These are phyloP conservation scores for Aspergillus ibericus DNA, from an alignment of 2,329 filamentous ascomycete species.

Conservation along the genomic window DNA sequence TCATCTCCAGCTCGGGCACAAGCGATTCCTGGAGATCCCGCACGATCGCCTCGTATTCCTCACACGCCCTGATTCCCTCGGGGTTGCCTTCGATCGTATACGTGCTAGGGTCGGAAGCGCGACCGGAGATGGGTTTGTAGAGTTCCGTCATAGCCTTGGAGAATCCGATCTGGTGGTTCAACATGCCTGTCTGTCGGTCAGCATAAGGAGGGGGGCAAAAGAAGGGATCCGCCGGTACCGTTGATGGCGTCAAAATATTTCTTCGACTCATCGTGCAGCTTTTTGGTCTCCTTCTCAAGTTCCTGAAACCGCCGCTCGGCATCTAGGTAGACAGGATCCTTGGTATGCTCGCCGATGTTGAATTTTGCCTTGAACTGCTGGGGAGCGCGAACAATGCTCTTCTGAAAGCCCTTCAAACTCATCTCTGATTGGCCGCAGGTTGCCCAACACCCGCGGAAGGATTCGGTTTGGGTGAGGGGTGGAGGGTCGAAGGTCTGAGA, in stretches of 20 bases:
- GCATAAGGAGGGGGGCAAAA: neutral
- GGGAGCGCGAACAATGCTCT: conserved; percentile 84
- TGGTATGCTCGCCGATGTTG: conserved; percentile 93
- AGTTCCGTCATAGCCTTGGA: conserved; percentile 93
- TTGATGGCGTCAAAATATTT: conserved; percentile 99
- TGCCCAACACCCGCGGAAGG: conserved; percentile 7
- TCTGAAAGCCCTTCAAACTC: conserved; percentile 97
- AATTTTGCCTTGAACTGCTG: conserved; percentile 90
- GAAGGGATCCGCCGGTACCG: conserved; percentile 46
- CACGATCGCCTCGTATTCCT: conserved; percentile 92
- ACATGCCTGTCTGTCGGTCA: conserved; percentile 64
- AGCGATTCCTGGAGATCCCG: conserved; percentile 85
- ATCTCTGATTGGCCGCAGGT: conserved; percentile 51
- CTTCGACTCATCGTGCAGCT: conserved; percentile 91
- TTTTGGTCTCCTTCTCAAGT: conserved; percentile 93
- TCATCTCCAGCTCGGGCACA: conserved; percentile 94
- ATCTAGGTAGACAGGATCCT: conserved; percentile 92
- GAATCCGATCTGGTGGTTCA: conserved; percentile 96
- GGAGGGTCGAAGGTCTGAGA: neutral
- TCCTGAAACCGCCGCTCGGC: conserved; percentile 92
- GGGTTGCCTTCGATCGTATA: conserved; percentile 80
- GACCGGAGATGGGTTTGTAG: conserved; percentile 96
- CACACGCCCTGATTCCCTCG: conserved; percentile 90
- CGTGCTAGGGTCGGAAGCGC: conserved; percentile 88
- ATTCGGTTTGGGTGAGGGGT: neutral